These are phyloP conservation scores for Rhazya stricta DNA, from an alignment of 257 asterid species.

Conservation along the genomic window DNA sequence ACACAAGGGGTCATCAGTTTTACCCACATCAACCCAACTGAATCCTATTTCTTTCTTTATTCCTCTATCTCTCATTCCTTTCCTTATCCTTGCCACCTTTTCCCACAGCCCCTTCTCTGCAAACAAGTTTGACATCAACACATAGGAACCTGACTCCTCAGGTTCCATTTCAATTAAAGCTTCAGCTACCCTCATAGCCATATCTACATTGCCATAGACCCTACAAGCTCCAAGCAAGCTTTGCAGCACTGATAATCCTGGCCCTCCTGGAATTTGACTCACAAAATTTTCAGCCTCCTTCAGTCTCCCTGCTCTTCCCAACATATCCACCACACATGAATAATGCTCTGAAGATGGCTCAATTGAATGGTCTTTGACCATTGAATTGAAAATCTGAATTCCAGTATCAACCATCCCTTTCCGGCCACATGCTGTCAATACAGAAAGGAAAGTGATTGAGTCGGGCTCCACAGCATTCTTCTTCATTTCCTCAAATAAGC, in stretches of 20 bases:
- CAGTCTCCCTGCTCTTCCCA: constrained; percentile 82
- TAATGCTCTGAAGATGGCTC: constrained; percentile 70
- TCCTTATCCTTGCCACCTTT: constrained; percentile 70
- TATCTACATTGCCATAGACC: constrained; percentile 61
- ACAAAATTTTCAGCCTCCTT: constrained; percentile 67
- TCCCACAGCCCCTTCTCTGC: constrained; percentile 97
- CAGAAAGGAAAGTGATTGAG: constrained; percentile 77
- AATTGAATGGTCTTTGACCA: constrained; percentile 45
- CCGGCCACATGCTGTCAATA: constrained; percentile 74
- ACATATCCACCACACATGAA: constrained; percentile 80
- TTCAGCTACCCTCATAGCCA: constrained; percentile 58
- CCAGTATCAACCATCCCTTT: constrained; percentile 74
- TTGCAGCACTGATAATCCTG: constrained; percentile 70
- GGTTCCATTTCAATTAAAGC: constrained; percentile 66
- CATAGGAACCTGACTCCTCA: constrained; percentile 67
- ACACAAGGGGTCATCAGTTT: constrained; percentile 33
- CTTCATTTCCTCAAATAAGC: constrained; percentile 57
- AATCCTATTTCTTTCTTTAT: constrained; percentile 77
- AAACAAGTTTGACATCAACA: constrained; percentile 79
- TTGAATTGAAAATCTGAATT: constrained; percentile 50
- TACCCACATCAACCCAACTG: constrained; percentile 86
- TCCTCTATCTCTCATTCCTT: constrained; percentile 63
- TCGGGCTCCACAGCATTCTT: constrained; percentile 59
- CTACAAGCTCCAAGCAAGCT: constrained; percentile 85
- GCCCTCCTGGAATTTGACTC: constrained; percentile 67